phyloP scores from a whole-genome alignment of 371 early-diverging fungal species.

The Actinomucor elegans region DNA sequence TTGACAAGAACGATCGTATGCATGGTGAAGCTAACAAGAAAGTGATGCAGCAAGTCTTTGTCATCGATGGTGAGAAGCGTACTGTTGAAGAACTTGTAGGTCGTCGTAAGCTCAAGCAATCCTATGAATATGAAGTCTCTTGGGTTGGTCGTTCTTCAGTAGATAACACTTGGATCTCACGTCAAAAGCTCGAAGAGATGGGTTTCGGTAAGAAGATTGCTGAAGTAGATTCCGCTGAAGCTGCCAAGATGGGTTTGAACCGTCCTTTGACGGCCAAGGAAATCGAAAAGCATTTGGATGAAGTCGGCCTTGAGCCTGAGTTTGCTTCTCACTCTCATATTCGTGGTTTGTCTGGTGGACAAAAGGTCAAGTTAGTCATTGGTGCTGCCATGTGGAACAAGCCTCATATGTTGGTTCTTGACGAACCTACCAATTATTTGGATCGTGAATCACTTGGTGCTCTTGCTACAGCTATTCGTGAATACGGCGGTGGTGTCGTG shows the following conservation, averaged over 20 bases:
- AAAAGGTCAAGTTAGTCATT: slow-evolving; percentile 88
- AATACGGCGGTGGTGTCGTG: slow-evolving; percentile 74
- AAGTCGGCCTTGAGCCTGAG: slow-evolving; percentile 70
- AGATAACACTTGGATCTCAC: slow-evolving; percentile 71
- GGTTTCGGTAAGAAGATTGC: slow-evolving; percentile 69
- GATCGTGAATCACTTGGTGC: slow-evolving; percentile 79
- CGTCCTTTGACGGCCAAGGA: slow-evolving; percentile 65
- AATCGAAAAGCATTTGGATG: slow-evolving; percentile 69
- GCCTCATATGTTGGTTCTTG: slow-evolving; percentile 86
- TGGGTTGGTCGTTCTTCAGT: slow-evolving; percentile 60
- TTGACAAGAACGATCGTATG: slow-evolving; percentile 63
- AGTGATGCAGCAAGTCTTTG: slow-evolving; percentile 61
- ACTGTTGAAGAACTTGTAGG: slow-evolving; percentile 59
- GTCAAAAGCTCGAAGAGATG: slow-evolving; percentile 68
- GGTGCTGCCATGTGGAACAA: slow-evolving; percentile 84
- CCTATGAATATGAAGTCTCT: slow-evolving; percentile 67
- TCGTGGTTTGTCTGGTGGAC: slow-evolving; percentile 88
- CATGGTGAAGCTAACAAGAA: slow-evolving; percentile 64
- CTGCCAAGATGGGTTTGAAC: slow-evolving; percentile 62
- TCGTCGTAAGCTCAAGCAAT: slow-evolving; percentile 71
- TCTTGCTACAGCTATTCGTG: slow-evolving; percentile 62
- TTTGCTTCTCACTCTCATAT: slow-evolving; percentile 82
- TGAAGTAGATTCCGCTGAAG: slow-evolving; percentile 65
- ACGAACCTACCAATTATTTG: slow-evolving; percentile 88
- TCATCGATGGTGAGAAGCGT: slow-evolving; percentile 65